phyloP scores from a whole-genome alignment of 371 early-diverging fungal genomes.

The Funneliformis caledonium region DNA sequence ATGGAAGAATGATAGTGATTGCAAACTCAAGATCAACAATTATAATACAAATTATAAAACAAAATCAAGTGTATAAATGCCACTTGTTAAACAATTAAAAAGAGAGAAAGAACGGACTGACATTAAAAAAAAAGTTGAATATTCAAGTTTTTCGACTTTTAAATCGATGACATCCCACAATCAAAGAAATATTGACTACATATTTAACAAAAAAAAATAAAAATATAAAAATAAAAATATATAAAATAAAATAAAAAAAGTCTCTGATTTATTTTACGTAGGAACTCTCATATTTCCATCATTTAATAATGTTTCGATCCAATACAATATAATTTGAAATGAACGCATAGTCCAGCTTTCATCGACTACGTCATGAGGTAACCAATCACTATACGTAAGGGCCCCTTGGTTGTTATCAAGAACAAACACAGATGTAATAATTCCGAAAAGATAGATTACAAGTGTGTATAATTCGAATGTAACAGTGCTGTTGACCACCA shows the following conservation, averaged over 20 bases:
- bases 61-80: background rate
- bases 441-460: conserved; percentile 60
- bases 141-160: background rate
- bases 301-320: conserved; percentile 28
- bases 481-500: conserved; percentile 54
- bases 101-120: background rate
- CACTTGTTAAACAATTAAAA: background rate
- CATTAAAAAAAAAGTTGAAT: background rate
- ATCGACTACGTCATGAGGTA: background rate
- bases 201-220: background rate
- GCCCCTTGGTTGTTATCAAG: conserved; percentile 49
- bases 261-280: conserved; percentile 12
- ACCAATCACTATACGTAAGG: conserved; percentile 24
- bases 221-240: background rate
- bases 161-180: background rate
- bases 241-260: conserved; percentile 12
- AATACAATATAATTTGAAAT: conserved; percentile 29
- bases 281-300: conserved; percentile 32
- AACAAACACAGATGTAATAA: conserved; percentile 59
- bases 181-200: background rate
- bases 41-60: background rate
- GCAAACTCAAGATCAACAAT: background rate
- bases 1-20: background rate
- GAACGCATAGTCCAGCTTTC: background rate
- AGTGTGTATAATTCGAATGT: conserved; percentile 62